Evolutionary conservation across 169 alveolate genomes (phyloP).

Genomic region (Cryptosporidium sp.): DNA sequence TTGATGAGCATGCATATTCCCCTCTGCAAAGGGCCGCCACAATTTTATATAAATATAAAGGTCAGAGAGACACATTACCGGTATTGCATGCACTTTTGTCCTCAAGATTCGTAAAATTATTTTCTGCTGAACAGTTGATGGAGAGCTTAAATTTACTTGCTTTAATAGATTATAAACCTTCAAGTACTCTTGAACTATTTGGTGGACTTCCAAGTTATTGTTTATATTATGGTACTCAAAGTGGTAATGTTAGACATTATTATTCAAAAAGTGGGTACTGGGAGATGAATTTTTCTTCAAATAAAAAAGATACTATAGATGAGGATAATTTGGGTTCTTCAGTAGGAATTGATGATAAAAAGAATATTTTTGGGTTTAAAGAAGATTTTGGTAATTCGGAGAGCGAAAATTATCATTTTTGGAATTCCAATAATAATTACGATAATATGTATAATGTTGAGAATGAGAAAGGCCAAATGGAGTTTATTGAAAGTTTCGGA

Average conservation of each 20-base stretch:
- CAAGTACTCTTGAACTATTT: slow-evolving; percentile 11
- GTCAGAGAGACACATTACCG: slow-evolving; percentile 37
- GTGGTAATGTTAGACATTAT: not conserved
- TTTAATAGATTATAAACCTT: slow-evolving; percentile 30
- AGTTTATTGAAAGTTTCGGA: not conserved
- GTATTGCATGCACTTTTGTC: slow-evolving; percentile 55
- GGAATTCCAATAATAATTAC: not conserved
- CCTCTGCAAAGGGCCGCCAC: slow-evolving; percentile 65
- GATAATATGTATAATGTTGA: not conserved
- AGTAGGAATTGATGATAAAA: not conserved
- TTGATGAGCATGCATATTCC: slow-evolving; percentile 33
- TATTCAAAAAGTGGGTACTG: slow-evolving; percentile 2
- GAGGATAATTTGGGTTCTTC: not conserved
- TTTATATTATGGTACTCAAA: not conserved
- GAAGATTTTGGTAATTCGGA: not conserved
- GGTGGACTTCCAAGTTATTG: slow-evolving; percentile 38
- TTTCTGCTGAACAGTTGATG: slow-evolving; percentile 30
- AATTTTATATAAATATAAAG: slow-evolving; percentile 30
- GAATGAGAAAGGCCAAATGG: not conserved
- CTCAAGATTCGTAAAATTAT: slow-evolving; percentile 4
- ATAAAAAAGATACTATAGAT: not conserved
- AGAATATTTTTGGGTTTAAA: too few relatives aligned
- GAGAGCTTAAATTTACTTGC: slow-evolving; percentile 48
- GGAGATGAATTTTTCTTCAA: not conserved
- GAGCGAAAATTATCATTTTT: not conserved